These are phyloP conservation scores for Lipomyces lipofer DNA, from an alignment of 805 yeast species.

Conservation along the genomic window DNA sequence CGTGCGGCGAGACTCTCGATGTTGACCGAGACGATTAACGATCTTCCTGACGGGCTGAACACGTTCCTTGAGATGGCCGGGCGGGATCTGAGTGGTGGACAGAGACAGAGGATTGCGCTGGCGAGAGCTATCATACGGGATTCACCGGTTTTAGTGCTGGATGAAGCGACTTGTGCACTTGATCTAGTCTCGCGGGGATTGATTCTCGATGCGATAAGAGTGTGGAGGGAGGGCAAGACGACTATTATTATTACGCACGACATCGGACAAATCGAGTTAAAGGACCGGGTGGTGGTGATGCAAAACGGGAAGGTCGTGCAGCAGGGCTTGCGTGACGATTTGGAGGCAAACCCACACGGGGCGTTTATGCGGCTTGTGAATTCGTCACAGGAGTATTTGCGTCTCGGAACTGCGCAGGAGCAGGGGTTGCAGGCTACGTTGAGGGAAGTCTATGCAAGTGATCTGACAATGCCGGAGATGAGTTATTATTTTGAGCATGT, in stretches of 20 bases:
- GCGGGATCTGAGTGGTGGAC: constrained; percentile 80
- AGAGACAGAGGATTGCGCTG: constrained; percentile 75
- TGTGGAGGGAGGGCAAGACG: constrained; percentile 66
- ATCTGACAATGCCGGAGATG: too few relatives aligned
- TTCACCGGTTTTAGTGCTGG: constrained; percentile 74
- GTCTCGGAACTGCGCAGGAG: background rate
- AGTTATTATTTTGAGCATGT: too few relatives aligned
- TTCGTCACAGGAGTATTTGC: constrained; percentile 1
- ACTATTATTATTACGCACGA: constrained; percentile 86
- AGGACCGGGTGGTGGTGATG: constrained; percentile 62
- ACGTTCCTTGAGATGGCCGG: constrained; percentile 52
- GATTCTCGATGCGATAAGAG: constrained; percentile 53
- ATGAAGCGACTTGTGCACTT: constrained; percentile 83
- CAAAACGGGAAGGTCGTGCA: constrained; percentile 59
- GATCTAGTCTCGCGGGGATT: constrained; percentile 53
- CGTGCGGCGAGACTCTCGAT: constrained; percentile 56
- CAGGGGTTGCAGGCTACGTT: background rate
- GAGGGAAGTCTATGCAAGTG: background rate
- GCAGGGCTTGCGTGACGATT: constrained; percentile 43
- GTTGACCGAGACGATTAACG: constrained; percentile 50
- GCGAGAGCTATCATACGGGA: constrained; percentile 80
- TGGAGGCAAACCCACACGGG: constrained; percentile 32
- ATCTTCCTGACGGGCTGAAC: constrained; percentile 56
- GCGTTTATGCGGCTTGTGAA: constrained; percentile 8
- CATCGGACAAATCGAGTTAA: constrained; percentile 51